These are phyloP conservation scores for Tieghemiomyces parasiticus DNA, from an alignment of 192 early-diverging fungal genomes.

Conservation along the genomic window DNA sequence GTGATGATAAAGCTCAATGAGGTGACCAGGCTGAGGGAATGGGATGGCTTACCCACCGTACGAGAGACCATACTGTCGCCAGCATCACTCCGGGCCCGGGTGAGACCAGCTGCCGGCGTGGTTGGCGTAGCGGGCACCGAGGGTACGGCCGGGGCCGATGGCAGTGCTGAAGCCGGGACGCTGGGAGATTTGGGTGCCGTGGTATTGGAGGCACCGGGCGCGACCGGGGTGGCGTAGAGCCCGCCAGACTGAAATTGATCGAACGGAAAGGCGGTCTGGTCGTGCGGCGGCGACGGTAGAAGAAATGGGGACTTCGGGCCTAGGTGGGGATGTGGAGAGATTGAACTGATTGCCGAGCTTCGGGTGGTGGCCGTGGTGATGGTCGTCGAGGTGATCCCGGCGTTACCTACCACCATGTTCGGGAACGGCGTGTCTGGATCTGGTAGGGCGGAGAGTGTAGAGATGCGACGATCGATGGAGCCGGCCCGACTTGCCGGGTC, in stretches of 20 bases:
- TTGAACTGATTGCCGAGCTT: not conserved
- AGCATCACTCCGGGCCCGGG: no score
- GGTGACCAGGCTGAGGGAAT: not conserved
- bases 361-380: not conserved
- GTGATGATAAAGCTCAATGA: constrained; percentile 3
- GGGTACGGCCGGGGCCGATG: not conserved
- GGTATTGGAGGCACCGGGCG: not conserved
- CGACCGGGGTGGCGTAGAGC: no score
- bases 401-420: not conserved
- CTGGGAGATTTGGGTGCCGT: not conserved
- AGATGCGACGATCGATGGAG: not conserved
- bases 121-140: not conserved
- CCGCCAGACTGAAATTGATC: not conserved
- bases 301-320: not conserved
- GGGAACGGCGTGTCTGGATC: not conserved
- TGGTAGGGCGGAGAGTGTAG: not conserved
- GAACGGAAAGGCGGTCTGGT: not conserved
- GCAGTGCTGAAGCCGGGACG: not conserved
- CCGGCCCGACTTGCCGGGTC: no score
- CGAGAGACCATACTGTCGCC: no score
- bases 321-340: not conserved
- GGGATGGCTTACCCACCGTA: not conserved
- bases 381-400: not conserved
- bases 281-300: constrained; percentile 3
- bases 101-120: not conserved